Percentiles rank a stretch among this genome's conserved stretches.
Evolutionary conservation across 192 early-diverging fungal genomes (phyloP).

Genomic region (Coemansia interrupta): DNA sequence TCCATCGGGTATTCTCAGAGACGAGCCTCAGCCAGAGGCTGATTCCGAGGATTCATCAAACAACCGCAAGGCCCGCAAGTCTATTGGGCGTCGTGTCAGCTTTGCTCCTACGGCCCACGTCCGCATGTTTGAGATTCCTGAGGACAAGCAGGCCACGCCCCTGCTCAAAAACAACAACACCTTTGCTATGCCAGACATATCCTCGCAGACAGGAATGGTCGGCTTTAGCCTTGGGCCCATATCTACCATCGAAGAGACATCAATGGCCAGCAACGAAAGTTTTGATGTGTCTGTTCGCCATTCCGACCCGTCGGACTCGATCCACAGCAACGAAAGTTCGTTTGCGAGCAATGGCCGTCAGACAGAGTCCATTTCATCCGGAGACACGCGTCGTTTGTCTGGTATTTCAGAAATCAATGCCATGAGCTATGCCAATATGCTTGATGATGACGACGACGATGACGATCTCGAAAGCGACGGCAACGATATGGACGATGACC

Average conservation of each 20-base stretch:
- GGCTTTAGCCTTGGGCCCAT: conserved; percentile 43
- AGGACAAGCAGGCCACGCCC: conserved; percentile 27
- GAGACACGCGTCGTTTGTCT: conserved; percentile 11
- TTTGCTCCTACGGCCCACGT: conserved; percentile 53
- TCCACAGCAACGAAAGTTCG: conserved; percentile 33
- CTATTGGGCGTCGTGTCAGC: conserved; percentile 45
- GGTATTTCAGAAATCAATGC: conserved; percentile 5
- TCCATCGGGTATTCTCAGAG: conserved; percentile 30
- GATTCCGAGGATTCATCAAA: conserved; percentile 6
- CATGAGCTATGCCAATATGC: conserved; percentile 13
- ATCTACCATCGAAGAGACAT: conserved; percentile 39
- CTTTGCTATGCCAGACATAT: conserved; percentile 45
- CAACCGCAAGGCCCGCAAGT: conserved; percentile 44
- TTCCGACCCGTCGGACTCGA: conserved; percentile 40
- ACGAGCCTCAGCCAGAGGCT: conserved; percentile 11
- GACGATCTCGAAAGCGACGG: conserved; percentile 27
- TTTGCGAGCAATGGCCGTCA: conserved; percentile 10
- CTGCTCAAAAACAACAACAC: conserved; percentile 18
- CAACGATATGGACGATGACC: conserved; percentile 16
- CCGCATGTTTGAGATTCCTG: conserved; percentile 50
- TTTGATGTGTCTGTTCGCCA: conserved; percentile 52
- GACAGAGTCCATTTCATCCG: conserved; percentile 43
- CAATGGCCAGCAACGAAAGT: conserved; percentile 50
- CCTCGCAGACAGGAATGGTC: conserved; percentile 43
- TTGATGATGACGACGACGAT: conserved; percentile 23